Base-by-base conservation (phyloP, 441 rosid genomes). In the Lepidium campestre region DNA sequence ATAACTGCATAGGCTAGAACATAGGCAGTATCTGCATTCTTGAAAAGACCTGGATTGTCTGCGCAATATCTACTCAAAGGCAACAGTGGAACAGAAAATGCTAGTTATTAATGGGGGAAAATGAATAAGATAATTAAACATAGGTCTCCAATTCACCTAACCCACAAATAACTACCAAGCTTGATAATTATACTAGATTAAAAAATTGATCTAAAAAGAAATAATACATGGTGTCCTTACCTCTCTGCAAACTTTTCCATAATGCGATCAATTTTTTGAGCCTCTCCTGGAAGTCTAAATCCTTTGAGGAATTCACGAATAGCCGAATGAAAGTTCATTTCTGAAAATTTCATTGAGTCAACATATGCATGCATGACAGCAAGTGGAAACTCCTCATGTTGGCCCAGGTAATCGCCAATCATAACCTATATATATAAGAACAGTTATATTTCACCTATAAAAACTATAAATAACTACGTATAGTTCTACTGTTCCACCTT, bases 191-290 rank as follows among this genome's bases (percentile, higher is more conserved):
- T 29, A 60, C 27, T 34, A 39, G 22, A 61, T 55, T 54, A 45
- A 62, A 32, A 46, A 35, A 19, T 31, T 39, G 31, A 41, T 32
- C 15, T 11, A 47, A 14, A 61, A 27, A 56, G 41, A 31, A 29
- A 40, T 15, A 61, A 65, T 12, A 22, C 53, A 65, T 18, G 61
- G 40, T 35, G 23, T 14, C 50, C 57, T 67, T 83, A 96, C 99
- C 99, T 84, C 80, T 96, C 97, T 62, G 99, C 98, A 79, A 96
- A 96, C 74, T 96, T 96, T 76, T 96, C 99, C 97, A 93, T 96
- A 44, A 96, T 87, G 63, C 97, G 96, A 77, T 96, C 99, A 75
- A 96, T 96, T 87, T 96, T 93, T 82, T 93, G 98, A 62, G 99
- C 99, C 72, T 96, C 99, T 61, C 99, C 98, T 27, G 99, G 99